Conservation (phyloP, 169 alveolate genomes). For the Plasmodium gaboni region DNA sequence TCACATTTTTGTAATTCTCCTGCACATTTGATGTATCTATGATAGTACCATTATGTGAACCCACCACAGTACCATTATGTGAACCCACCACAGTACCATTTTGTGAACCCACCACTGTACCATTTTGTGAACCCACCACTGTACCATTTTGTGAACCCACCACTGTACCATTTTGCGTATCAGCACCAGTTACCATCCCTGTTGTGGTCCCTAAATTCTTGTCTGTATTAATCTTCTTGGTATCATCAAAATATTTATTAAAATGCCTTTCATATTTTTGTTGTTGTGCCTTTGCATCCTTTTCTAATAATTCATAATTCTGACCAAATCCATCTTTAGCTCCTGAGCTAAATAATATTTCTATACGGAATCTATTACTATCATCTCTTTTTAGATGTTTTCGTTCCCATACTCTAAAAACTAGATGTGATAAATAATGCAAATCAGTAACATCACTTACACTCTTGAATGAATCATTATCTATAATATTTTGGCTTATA, state of each 20-base stretch:
- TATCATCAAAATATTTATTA: conserved; percentile 76
- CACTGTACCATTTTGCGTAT: neutral
- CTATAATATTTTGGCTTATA: conserved; percentile 76
- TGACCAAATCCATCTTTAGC: conserved; percentile 89
- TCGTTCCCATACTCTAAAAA: conserved; percentile 89
- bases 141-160: no score
- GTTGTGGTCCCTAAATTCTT: neutral
- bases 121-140: no score
- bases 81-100: no score
- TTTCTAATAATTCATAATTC: conserved; percentile 80
- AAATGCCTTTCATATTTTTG: conserved; percentile 83
- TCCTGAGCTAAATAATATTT: conserved; percentile 89
- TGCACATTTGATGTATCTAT: no score
- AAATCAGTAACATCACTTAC: conserved; percentile 82
- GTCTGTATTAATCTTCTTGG: neutral
- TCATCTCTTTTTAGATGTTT: conserved; percentile 70
- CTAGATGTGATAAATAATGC: conserved; percentile 89
- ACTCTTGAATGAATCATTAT: conserved; percentile 77
- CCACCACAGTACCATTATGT: no score
- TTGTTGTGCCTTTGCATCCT: conserved; percentile 83
- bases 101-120: no score
- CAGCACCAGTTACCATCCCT: neutral
- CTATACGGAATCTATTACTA: conserved; percentile 80
- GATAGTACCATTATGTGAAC: no score
- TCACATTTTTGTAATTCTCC: no score